These are phyloP conservation scores for Xylaria grammica DNA, from an alignment of 495 filamentous ascomycete genomes.

Conservation along the genomic window DNA sequence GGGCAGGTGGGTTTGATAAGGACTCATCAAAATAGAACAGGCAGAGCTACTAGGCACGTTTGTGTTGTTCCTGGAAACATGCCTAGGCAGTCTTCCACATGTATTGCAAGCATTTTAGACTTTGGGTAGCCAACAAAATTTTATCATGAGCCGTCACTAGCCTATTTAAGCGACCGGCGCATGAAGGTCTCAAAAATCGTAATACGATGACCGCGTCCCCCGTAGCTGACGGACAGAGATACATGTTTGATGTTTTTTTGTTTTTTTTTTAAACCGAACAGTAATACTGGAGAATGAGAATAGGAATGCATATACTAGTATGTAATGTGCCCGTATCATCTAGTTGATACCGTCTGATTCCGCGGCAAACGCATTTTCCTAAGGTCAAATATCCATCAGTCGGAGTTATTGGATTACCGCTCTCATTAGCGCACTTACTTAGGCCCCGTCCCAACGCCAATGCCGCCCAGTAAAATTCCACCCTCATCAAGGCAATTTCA, in stretches of 20 bases:
- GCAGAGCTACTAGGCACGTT: background rate
- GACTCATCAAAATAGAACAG: no score
- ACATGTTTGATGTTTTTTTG: no score
- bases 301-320: background rate
- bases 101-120: background rate
- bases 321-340: background rate
- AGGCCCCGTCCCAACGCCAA: background rate
- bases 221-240: no score
- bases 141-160: background rate
- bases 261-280: no score
- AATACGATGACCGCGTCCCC: background rate
- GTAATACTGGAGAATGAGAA: background rate
- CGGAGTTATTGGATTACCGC: no score
- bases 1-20: no score
- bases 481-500: conserved; percentile 3
- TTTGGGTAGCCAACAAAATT: background rate
- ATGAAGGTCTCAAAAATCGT: background rate
- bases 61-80: background rate
- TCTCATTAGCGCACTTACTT: conserved; percentile 15
- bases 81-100: no score
- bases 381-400: no score
- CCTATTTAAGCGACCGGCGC: conserved; percentile 6
- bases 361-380: background rate
- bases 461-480: background rate
- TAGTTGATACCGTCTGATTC: no score